Conservation (phyloP, 768 basidiomycete genomes). For the Russula emetica region DNA sequence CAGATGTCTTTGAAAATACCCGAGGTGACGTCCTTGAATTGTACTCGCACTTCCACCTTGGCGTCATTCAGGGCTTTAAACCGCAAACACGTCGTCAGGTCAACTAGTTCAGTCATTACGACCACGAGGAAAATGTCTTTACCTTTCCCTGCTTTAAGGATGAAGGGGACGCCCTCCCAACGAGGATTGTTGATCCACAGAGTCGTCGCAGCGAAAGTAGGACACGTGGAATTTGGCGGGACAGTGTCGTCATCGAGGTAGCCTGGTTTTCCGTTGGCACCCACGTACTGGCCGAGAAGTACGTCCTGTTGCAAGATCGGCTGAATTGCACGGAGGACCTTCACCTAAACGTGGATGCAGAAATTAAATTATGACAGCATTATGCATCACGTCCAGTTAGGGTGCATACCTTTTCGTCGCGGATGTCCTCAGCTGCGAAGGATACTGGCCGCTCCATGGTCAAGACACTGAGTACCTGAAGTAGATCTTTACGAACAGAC, state of each 20-base stretch:
- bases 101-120: neutral
- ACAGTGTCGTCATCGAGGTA: conserved; percentile 97
- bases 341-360: conserved; percentile 57
- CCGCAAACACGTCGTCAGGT: neutral
- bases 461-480: conserved; percentile 91
- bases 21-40: conserved; percentile 95
- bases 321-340: conserved; percentile 88
- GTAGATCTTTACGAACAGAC: conserved; percentile 55
- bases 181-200: conserved; percentile 92
- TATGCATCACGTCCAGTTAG: neutral
- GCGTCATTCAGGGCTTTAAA: conserved; percentile 87
- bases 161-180: conserved; percentile 99
- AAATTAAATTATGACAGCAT: conserved; percentile 26
- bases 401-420: conserved; percentile 85
- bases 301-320: conserved; percentile 73
- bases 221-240: conserved; percentile 86
- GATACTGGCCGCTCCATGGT: conserved; percentile 99
- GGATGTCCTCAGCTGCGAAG: conserved; percentile 94
- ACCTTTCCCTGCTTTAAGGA: conserved; percentile 97
- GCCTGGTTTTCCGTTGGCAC: conserved; percentile 91
- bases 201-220: conserved; percentile 88
- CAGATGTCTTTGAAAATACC: conserved; percentile 97
- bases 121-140: neutral
- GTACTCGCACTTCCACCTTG: conserved; percentile 96
- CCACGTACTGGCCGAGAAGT: conserved; percentile 91